A percentile compares a stretch with the other conserved stretches of the same genome.
Evolutionary conservation across 176 grass and related monocot species (phyloP).

Genomic region (Ensete ventricosum): DNA sequence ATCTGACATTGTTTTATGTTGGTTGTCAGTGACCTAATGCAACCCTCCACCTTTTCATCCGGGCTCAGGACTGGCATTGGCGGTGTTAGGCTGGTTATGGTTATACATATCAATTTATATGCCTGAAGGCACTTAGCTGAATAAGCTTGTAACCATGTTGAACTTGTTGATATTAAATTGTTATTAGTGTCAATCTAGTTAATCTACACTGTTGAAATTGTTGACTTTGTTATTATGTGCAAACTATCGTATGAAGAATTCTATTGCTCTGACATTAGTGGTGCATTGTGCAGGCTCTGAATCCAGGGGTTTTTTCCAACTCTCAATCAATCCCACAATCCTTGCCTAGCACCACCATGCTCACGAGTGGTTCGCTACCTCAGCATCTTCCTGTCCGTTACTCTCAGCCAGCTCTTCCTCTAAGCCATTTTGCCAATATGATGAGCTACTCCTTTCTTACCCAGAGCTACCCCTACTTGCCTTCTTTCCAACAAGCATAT

Average conservation of each 20-base stretch:
- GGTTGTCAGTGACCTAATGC: no score
- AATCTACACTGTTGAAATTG: no score
- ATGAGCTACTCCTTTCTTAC: conserved; percentile 80
- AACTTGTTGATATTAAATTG: no score
- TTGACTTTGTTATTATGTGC: no score
- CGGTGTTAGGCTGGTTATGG: no score
- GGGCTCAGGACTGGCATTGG: no score
- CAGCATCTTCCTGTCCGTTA: conserved; percentile 81
- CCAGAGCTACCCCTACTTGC: conserved; percentile 78
- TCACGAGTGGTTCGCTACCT: conserved; percentile 37
- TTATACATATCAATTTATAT: no score
- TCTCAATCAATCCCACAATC: conserved; percentile 51
- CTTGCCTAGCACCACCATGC: conserved; percentile 53
- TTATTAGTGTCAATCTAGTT: no score
- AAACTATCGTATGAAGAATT: background rate
- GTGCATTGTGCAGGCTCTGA: conserved; percentile 42
- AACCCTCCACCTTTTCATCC: no score
- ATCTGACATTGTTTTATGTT: no score
- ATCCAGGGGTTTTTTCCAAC: conserved; percentile 63
- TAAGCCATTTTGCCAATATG: conserved; percentile 64
- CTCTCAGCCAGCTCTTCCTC: conserved; percentile 63
- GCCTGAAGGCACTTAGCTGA: no score
- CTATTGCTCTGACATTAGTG: background rate
- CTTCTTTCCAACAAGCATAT: conserved; percentile 53
- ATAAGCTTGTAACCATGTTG: no score